Base-by-base conservation (phyloP, 1,139 yeast species). In the Sugiyamaella sp. region DNA sequence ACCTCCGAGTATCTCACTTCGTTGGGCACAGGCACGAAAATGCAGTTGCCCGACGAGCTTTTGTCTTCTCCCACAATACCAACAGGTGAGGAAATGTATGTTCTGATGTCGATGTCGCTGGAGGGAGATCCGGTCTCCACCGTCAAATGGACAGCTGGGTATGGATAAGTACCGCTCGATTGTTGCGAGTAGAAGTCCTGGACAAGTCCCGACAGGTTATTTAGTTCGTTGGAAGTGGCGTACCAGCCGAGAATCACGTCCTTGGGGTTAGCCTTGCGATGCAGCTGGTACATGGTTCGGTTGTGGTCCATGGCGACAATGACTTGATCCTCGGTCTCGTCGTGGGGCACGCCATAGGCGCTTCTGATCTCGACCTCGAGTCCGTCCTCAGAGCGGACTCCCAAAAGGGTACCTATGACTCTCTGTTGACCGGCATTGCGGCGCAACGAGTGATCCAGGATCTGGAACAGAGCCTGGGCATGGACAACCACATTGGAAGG, bases 241-340 rank as follows among this genome's bases (percentile, higher is more conserved):
- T 87, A 89, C 97, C 97, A 89, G 54, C 97, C 97, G 55, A 89
- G 79, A 53, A 89, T 87, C 49, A 80, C 78, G 63, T 85, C 89
- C 68, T 86, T 86, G 54, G 95, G 93, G 70, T 85, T 86, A 37
- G 95, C 85, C 67, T 82, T 83, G 72, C 85, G 86, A 72, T 87
- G 84, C 66, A 89, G 76, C 64, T 83, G 85, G 71, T 78, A 86
- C 72, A 87, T 80, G 39, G 82, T 73, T 68, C 84, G 84, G 75
- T 86, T 88, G 66, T 83, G 85, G 66, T 86, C 93, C 62, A 89
- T 84, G 65, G 85, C 91, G 60, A 89, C 85, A 61, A 85, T 81
- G 60, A 86, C 81, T 62, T 79, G 80, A 44, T 87, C 88, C 33
- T 87, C 91, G 46, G 87, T 85, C 68, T 88, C 95, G 57, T 79